These are phyloP conservation scores for Magnolia kwangsiensis DNA, from an alignment of 164 flowering plant species.

Conservation along the genomic window DNA sequence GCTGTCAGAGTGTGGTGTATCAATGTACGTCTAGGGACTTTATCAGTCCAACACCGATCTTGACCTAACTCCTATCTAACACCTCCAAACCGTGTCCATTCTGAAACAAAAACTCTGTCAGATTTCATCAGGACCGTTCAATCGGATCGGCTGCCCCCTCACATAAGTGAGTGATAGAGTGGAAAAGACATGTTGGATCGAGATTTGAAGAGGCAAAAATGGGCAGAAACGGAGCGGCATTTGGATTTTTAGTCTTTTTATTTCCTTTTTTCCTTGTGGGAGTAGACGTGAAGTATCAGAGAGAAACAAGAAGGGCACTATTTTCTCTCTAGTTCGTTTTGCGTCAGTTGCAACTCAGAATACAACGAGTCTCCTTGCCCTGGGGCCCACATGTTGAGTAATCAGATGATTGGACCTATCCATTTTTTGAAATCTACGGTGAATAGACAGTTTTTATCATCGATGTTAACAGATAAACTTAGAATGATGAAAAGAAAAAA, in stretches of 20 bases:
- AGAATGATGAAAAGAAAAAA: too few species aligned
- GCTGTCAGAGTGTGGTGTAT: too few species aligned
- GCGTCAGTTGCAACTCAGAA: too few species aligned
- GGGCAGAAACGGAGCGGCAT: conserved; percentile 1
- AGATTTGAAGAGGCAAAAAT: background rate
- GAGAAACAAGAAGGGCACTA: background rate
- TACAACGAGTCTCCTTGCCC: background rate
- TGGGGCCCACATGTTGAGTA: background rate
- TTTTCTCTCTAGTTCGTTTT: too few species aligned
- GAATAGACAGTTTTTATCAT: background rate
- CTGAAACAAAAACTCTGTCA: background rate
- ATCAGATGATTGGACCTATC: background rate
- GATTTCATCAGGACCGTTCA: background rate
- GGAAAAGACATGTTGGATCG: too few species aligned
- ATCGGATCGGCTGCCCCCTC: too few species aligned
- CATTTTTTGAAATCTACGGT: background rate
- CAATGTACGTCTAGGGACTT: too few species aligned
- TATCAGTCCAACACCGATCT: background rate
- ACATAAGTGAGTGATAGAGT: too few species aligned
- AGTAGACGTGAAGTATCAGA: background rate
- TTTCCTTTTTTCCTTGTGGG: background rate
- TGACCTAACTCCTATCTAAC: background rate
- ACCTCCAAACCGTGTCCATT: background rate
- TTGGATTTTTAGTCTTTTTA: background rate
- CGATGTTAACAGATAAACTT: background rate